Evolutionary conservation across 768 basidiomycete genomes (phyloP), one percentile per base, ranked within the genome.

Genomic region (Tulasnella sp.): DNA sequence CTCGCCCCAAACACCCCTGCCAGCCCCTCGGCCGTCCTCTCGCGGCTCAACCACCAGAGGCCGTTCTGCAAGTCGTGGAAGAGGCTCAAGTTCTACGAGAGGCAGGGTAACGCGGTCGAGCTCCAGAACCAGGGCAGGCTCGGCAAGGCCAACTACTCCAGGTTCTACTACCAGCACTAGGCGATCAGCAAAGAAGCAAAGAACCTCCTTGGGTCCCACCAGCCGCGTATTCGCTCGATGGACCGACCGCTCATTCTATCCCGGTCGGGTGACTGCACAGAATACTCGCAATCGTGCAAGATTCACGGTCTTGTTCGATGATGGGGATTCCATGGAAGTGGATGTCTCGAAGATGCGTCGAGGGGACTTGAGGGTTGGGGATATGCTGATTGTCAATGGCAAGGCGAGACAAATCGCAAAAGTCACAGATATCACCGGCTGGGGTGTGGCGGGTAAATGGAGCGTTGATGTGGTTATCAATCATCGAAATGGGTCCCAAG

Each of bases 311-410:
- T 11, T 32, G 26, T 78, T 78, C 72, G 77, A 78, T 32, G 77
- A 78, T 35, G 75, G 75, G 23, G 77, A 78, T 23, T 57, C 37
- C 11, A 57, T 35, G 23, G 77, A 78, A 40, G 77, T 78, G 40
- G 71, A 73, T 16, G 51, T 74, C 11, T 37, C 46, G 13, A 73
- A 78, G 51, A n/a, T 78, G 37, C 71, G 77, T 20, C 70, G 46
- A 29, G 77, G 77, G 26, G 71, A 74, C 13, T 73, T 78, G 71
- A 40, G 44, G 23, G 37, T 73, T 5, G 77, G 77, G 18, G 77
- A 78, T 74, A 40, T 73, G 35, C 29, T 78, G 32, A 61, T 61
- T 29, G 57, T 61, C 71, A 55, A 40, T n/a, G 37, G 48, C 44
- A 51, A 35, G 51, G n/a, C 42, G 16, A 23, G 55, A 20, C 74